A percentile compares a stretch with the other conserved stretches of the same genome.
phyloP scores from a whole-genome alignment of 1,139 yeast species.

The Cylindricascospora bacillispora region DNA sequence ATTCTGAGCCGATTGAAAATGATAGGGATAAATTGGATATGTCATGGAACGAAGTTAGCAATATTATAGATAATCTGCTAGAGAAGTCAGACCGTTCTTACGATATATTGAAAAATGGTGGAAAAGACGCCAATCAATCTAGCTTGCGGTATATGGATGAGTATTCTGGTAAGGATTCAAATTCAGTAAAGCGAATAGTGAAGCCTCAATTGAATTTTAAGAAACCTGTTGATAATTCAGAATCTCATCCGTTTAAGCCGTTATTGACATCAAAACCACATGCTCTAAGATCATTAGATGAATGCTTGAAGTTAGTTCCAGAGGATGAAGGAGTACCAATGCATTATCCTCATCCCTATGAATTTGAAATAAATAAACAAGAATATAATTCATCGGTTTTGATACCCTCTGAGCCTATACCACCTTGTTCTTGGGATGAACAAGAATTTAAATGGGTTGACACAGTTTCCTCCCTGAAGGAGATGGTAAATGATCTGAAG shows the following conservation, averaged over 20 bases:
- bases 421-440: slow-evolving; percentile 51
- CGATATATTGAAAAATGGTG: slow-evolving; percentile 31
- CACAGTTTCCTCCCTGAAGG: slow-evolving; percentile 35
- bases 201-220: slow-evolving; percentile 68
- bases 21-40: slow-evolving; percentile 35
- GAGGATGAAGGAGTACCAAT: slow-evolving; percentile 36
- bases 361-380: slow-evolving; percentile 55
- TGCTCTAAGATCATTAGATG: slow-evolving; percentile 43
- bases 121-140: slow-evolving; percentile 7
- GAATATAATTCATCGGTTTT: slow-evolving; percentile 55
- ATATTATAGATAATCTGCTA: slow-evolving; percentile 53
- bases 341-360: slow-evolving; percentile 75
- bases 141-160: slow-evolving; percentile 40
- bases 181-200: slow-evolving; percentile 26
- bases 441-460: slow-evolving; percentile 67
- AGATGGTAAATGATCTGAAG: slow-evolving; percentile 43
- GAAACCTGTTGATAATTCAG: slow-evolving; percentile 53
- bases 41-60: slow-evolving; percentile 53
- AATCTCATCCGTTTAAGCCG: slow-evolving; percentile 65
- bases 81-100: slow-evolving; percentile 64
- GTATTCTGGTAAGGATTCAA: slow-evolving; percentile 15
- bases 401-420: slow-evolving; percentile 36
- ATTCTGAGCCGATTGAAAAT: slow-evolving; percentile 21
- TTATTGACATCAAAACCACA: slow-evolving; percentile 59
- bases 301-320: slow-evolving; percentile 34